These are phyloP conservation scores for Colletotrichum tamarilloi DNA, from an alignment of 2,329 filamentous ascomycete species.

Conservation along the genomic window DNA sequence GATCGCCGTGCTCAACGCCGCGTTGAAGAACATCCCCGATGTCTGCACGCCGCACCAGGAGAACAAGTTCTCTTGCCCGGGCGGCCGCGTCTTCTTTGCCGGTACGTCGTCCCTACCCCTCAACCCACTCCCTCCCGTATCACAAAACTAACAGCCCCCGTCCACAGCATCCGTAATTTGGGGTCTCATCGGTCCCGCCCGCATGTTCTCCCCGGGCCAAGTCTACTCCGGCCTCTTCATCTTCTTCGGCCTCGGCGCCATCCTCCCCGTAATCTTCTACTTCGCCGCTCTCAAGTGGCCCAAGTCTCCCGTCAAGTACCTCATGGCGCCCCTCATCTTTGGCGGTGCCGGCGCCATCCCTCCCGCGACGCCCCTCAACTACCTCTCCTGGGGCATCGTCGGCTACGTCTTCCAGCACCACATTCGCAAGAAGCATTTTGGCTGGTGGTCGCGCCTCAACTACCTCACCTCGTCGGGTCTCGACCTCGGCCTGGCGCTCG, in stretches of 20 bases:
- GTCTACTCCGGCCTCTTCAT: constrained; percentile 70
- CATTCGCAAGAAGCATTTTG: constrained; percentile 71
- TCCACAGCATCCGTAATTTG: constrained; percentile 71
- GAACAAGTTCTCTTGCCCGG: constrained; percentile 72
- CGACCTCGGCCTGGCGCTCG: constrained; percentile 75
- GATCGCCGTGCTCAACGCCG: constrained; percentile 71
- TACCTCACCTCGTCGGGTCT: constrained; percentile 77
- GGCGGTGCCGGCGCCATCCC: constrained; percentile 69
- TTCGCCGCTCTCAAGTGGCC: constrained; percentile 61
- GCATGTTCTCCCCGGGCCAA: constrained; percentile 72
- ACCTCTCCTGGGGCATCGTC: constrained; percentile 78
- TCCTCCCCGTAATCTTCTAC: constrained; percentile 64
- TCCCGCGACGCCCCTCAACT: constrained; percentile 78
- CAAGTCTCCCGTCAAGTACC: constrained; percentile 59
- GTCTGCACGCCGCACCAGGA: constrained; percentile 70
- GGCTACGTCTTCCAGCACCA: constrained; percentile 77
- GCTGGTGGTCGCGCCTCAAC: constrained; percentile 81
- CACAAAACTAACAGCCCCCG: constrained; percentile 3
- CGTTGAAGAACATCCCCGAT: constrained; percentile 68
- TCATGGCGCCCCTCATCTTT: constrained; percentile 73
- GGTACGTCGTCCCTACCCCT: constrained; percentile 48
- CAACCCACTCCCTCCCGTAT: too few relatives aligned
- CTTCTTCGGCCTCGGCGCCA: constrained; percentile 69
- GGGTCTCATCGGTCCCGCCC: constrained; percentile 72
- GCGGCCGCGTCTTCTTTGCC: constrained; percentile 72